Evolutionary conservation across 1,284 basidiomycete genomes (phyloP), one percentile per base, ranked within the genome.

Genomic region (Pyrrhoderma noxium): DNA sequence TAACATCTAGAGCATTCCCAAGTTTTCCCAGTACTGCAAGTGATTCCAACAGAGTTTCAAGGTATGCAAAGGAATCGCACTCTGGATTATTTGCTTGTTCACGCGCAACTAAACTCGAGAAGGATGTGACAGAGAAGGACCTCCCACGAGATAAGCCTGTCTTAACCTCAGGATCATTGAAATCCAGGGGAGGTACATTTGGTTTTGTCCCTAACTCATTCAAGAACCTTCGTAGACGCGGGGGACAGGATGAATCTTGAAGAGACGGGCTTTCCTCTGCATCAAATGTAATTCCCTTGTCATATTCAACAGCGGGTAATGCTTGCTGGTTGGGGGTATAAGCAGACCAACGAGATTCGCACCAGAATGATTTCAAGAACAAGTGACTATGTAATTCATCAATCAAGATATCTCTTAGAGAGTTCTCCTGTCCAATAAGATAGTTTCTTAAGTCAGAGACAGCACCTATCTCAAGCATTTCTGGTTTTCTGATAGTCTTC

Each of bases 301-400:
- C 79, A 58, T 79, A 80, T 53, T 81, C 78, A 14, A 76, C 70
- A 45, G 68, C 73, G 0, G 78, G 71, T 40, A 85, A 75, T 8
- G 69, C 66, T 49, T 81, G 77, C 65, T 97, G 94, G 45, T 89
- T 89, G 0, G 86, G 82, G 8, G 74, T 70, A 66, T 97, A 98
- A 0, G 86, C 69, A 22, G 80, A 75, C 96, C 96, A 99, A 42
- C 95, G 80, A 8, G 82, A 79, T 59, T 99, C 95, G 64, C 89
- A 95, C 82, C 93, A 97, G 66, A 93, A 94, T 5, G 88, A 92
- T 64, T 96, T 98, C 53, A 99, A 79, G 67, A 98, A 99, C n/a
- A 99, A 70, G 66, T 99, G 96, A 61, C 85, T 93, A 65, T 99
- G 94, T 21, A 99, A 74, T 64, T 99, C 96, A 59, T 99, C 96